Evolutionary conservation across 768 basidiomycete species (phyloP).

Genomic region (Termitomyces sp.): DNA sequence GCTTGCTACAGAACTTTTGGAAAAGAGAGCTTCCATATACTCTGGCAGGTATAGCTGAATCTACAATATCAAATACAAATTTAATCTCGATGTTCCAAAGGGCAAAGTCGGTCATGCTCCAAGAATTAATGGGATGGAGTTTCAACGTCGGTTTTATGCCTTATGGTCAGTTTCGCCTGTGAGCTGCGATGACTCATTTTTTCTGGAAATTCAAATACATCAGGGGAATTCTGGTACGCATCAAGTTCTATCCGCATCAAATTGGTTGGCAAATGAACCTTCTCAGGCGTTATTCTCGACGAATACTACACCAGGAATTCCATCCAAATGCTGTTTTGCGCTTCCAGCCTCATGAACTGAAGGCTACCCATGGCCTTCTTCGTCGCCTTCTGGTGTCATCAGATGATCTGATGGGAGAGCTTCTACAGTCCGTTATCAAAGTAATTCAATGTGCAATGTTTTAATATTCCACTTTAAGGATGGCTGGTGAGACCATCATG

Average conservation of each 20-base stretch:
- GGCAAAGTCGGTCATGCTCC: conserved; percentile 13
- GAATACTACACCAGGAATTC: conserved; percentile 19
- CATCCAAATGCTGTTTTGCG: conserved; percentile 11
- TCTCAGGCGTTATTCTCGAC: conserved; percentile 19
- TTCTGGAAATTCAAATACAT: too few species aligned
- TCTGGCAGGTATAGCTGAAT: conserved; percentile 2
- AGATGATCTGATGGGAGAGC: conserved; percentile 9
- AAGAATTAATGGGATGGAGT: conserved; percentile 18
- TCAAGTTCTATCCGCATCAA: too few species aligned
- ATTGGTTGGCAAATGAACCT: not conserved
- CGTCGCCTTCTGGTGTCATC: conserved; percentile 15
- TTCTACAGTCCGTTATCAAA: conserved; percentile 8
- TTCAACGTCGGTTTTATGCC: conserved; percentile 11
- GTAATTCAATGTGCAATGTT: too few species aligned
- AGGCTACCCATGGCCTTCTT: conserved; percentile 17
- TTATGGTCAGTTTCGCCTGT: conserved; percentile 10
- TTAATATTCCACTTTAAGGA: not conserved
- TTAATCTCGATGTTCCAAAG: not conserved
- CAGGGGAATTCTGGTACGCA: conserved; percentile 9
- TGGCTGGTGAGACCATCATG: conserved; percentile 23
- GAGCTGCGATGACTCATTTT: too few species aligned
- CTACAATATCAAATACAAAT: too few species aligned
- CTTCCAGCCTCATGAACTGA: conserved; percentile 17
- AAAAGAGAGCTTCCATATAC: conserved; percentile 17
- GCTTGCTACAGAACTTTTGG: conserved; percentile 16